phyloP scores from a whole-genome alignment of 2,329 filamentous ascomycete genomes.

The Xylariales sp. region DNA sequence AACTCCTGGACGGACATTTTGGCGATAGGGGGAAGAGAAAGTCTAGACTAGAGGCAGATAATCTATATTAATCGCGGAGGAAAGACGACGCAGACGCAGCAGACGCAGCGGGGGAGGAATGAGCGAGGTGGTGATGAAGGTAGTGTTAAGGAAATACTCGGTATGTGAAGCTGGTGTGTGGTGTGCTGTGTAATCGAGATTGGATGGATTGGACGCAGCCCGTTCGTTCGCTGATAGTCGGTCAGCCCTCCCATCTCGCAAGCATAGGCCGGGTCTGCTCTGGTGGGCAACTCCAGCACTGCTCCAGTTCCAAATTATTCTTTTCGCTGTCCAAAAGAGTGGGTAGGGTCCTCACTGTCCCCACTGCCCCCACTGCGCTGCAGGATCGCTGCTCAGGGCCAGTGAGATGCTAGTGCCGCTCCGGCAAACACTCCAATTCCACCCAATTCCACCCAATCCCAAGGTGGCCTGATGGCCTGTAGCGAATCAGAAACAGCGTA shows the following conservation, averaged over 20 bases:
- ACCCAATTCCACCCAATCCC: slow-evolving; percentile 19
- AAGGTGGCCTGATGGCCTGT: slow-evolving; percentile 25
- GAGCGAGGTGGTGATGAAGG: slow-evolving; percentile 14
- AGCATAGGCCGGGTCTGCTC: neutral
- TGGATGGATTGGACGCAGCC: neutral
- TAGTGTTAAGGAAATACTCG: slow-evolving; percentile 15
- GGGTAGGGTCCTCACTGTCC: slow-evolving; percentile 23
- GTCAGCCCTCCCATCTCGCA: slow-evolving; percentile 21
- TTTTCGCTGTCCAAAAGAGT: slow-evolving; percentile 23
- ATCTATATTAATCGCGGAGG: slow-evolving; percentile 12
- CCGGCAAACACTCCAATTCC: neutral
- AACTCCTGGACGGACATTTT: slow-evolving; percentile 63
- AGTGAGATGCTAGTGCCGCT: slow-evolving; percentile 30
- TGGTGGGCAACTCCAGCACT: neutral
- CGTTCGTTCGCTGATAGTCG: slow-evolving; percentile 23
- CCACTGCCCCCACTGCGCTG: slow-evolving; percentile 23
- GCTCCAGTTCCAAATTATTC: slow-evolving; percentile 30
- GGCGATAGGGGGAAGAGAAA: slow-evolving; percentile 24
- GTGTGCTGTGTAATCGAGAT: neutral
- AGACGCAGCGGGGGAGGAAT: neutral
- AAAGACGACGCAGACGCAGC: slow-evolving; percentile 1
- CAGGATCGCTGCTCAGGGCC: slow-evolving; percentile 26
- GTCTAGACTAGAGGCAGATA: slow-evolving; percentile 18
- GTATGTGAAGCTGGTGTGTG: slow-evolving; percentile 20
- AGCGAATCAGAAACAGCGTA: slow-evolving; percentile 34